Percentiles rank a stretch among this genome's conserved stretches.
Evolutionary conservation across 495 filamentous ascomycete species (phyloP).

Genomic region (Neurospora sublineolata): DNA sequence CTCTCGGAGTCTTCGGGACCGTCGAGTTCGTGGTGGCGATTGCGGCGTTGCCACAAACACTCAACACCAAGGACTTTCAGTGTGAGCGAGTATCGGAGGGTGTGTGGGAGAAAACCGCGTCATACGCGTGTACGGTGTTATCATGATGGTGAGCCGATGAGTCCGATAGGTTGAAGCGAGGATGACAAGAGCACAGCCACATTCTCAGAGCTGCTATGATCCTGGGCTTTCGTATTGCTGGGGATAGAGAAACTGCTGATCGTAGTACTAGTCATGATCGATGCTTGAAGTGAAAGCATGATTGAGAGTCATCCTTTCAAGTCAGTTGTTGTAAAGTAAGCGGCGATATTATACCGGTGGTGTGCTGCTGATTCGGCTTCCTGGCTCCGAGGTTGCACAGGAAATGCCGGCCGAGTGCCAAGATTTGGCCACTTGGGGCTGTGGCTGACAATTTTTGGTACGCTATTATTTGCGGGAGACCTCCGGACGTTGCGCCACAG

Average conservation of each 20-base stretch:
- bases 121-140: background rate
- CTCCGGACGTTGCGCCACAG: background rate
- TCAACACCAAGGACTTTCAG: background rate
- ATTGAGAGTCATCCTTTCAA: background rate
- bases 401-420: background rate
- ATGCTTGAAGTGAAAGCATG: background rate
- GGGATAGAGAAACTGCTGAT: background rate
- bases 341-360: background rate
- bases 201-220: background rate
- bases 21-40: background rate
- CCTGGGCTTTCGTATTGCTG: background rate
- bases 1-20: background rate
- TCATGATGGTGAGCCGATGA: background rate
- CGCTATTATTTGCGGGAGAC: background rate
- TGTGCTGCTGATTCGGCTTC: background rate
- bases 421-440: background rate
- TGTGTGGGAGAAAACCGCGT: background rate
- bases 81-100: background rate
- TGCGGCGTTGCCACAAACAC: background rate
- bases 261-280: background rate
- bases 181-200: background rate
- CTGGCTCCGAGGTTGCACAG: background rate
- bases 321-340: rapidly evolving
- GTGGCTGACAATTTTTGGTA: background rate
- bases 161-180: too few species aligned